A percentile compares a stretch with the other conserved stretches of the same genome.
These are phyloP conservation scores for Salix purpurea DNA, from an alignment of 345 rosid genomes.

Conservation along the genomic window DNA sequence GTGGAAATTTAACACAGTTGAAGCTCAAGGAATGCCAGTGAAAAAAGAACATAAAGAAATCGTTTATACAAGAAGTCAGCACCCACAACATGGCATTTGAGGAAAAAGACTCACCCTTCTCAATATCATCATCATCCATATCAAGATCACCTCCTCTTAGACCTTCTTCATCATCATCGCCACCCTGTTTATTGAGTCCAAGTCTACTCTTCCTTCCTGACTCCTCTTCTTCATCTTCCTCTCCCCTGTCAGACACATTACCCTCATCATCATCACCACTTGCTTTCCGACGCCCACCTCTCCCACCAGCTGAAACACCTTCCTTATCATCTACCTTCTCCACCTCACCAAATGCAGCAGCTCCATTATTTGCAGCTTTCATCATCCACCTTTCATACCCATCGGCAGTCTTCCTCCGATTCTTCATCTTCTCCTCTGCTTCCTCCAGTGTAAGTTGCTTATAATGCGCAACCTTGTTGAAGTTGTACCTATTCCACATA, in stretches of 20 bases:
- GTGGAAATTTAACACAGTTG: neutral
- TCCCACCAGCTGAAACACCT: slow-evolving; percentile 44
- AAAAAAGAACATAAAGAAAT: neutral
- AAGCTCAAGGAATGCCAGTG: neutral
- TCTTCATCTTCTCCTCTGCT: slow-evolving; percentile 97
- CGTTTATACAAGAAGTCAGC: neutral
- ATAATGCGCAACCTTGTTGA: slow-evolving; percentile 81
- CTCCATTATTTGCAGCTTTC: slow-evolving; percentile 90
- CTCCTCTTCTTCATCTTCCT: slow-evolving; percentile 96
- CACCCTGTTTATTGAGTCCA: slow-evolving; percentile 62
- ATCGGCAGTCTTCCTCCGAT: slow-evolving; percentile 91
- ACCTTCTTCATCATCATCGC: slow-evolving; percentile 92
- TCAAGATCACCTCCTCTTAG: slow-evolving; percentile 89
- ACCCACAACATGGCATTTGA: neutral
- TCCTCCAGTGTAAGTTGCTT: slow-evolving; percentile 96
- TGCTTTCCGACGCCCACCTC: slow-evolving; percentile 82
- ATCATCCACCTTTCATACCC: slow-evolving; percentile 99
- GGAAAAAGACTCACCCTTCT: slow-evolving; percentile 59
- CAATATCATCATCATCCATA: slow-evolving; percentile 89
- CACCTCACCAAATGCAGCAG: slow-evolving; percentile 90
- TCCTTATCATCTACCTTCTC: slow-evolving; percentile 77
- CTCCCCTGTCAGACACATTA: slow-evolving; percentile 74
- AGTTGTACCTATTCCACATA: slow-evolving; percentile 17
- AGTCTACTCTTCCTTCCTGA: slow-evolving; percentile 78
- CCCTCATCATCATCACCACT: slow-evolving; percentile 80